Evolutionary conservation across 2,329 filamentous ascomycete genomes (phyloP).

Genomic region (Colletotrichum sp.): DNA sequence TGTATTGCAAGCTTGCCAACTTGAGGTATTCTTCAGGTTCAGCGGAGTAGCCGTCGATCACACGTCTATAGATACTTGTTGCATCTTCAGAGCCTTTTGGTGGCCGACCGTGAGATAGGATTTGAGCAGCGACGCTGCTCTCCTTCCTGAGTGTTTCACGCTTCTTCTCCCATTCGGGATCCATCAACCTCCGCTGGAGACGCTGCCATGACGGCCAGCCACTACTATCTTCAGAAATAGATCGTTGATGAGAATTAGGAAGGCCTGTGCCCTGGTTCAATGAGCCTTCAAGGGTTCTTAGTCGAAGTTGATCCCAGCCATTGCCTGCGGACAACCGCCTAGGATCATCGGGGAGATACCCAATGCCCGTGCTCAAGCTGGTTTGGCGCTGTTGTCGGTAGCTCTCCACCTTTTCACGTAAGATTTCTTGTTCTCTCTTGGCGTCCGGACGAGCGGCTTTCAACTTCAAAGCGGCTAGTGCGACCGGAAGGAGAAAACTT

Average conservation of each 20-base stretch:
- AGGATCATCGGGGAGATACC: background rate
- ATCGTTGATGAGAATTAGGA: background rate
- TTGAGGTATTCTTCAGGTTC: background rate
- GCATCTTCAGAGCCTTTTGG: background rate
- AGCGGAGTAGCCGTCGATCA: background rate
- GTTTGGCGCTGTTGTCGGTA: background rate
- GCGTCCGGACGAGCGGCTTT: background rate
- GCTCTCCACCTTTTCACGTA: background rate
- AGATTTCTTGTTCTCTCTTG: background rate
- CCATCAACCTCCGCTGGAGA: background rate
- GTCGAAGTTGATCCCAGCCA: background rate
- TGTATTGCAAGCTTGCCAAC: background rate
- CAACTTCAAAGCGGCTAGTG: background rate
- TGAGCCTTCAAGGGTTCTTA: background rate
- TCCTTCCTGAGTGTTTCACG: background rate
- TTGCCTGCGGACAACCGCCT: fast-evolving
- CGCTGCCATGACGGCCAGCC: background rate
- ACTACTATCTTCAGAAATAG: background rate
- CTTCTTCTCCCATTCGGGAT: background rate
- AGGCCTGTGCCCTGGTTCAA: background rate
- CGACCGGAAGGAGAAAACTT: background rate
- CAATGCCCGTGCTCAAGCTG: background rate
- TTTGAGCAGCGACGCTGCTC: background rate
- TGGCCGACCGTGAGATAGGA: background rate
- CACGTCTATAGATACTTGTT: background rate